phyloP scores from a whole-genome alignment of 331 rosid genomes.

The Quercus tomentella region DNA sequence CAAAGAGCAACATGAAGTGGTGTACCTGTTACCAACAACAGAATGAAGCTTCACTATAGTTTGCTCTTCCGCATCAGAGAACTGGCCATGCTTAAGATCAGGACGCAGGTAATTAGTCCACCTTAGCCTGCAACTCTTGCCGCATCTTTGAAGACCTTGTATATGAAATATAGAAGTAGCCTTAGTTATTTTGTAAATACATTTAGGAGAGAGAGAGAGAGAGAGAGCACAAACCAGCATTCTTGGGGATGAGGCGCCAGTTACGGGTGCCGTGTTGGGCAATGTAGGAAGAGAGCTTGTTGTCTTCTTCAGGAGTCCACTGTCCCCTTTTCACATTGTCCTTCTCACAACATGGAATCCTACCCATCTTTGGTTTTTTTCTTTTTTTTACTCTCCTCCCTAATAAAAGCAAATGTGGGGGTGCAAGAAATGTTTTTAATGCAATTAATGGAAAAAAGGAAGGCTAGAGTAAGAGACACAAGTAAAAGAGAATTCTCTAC shows the following conservation, averaged over 20 bases:
- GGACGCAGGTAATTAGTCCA: slow-evolving; percentile 85
- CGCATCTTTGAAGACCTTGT: slow-evolving; percentile 75
- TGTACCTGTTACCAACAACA: slow-evolving; percentile 76
- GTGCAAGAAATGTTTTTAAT: neutral
- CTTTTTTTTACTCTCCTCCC: slow-evolving; percentile 4
- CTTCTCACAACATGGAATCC: slow-evolving; percentile 82
- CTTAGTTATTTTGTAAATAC: neutral
- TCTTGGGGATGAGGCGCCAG: slow-evolving; percentile 81
- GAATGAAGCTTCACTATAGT: slow-evolving; percentile 82
- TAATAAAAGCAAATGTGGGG: neutral
- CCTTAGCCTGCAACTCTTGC: slow-evolving; percentile 80
- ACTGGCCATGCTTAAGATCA: slow-evolving; percentile 85
- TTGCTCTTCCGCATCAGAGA: slow-evolving; percentile 69
- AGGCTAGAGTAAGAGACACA: neutral
- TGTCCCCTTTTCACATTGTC: slow-evolving; percentile 72
- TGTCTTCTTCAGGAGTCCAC: slow-evolving; percentile 91
- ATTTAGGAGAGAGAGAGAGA: no score
- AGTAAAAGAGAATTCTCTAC: slow-evolving; percentile 10
- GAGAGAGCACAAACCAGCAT: slow-evolving; percentile 47
- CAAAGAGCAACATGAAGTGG: neutral
- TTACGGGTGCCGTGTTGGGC: slow-evolving; percentile 87
- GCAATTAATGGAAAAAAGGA: neutral
- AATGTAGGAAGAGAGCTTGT: slow-evolving; percentile 82
- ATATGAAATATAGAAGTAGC: neutral
- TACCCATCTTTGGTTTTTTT: slow-evolving; percentile 49